Base-by-base conservation (phyloP, 179 eudicot genomes). In the Patellifolia procumbens region DNA sequence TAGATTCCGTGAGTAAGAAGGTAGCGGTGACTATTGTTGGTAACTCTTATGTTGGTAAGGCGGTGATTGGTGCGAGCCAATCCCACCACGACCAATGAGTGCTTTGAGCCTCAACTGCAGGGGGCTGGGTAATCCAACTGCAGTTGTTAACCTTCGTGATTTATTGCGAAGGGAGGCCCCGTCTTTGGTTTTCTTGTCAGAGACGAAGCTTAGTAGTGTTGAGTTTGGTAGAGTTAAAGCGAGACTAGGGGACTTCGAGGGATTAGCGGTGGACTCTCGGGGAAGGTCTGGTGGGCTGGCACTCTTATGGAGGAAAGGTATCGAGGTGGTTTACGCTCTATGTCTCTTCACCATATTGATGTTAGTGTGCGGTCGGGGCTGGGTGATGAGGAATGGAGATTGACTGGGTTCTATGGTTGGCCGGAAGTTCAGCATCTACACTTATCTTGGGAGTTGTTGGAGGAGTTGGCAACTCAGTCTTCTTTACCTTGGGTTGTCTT, bases 341-440 rank as follows among this genome's bases (percentile, higher is more conserved):
- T 42, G 49, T 39, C 31, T 22, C 0, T 9, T 11, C 70, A 67
- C 5, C 31, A 42, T n/a, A 42, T 67, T n/a, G 70, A 67, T 43
- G 22, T 42, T 2, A 11, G 0, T 3, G 24, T 42, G 2, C 2
- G 10, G 13, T 0, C 1, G 20, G 52, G 28, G 2, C 1, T 43
- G 8, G 72, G 72, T 1, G 34, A 45, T 1, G 1, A 8, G 5
- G 5, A 10, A 1, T 66, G 70, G 70, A 42, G 70, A n/a, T 0
- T 66, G n/a, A 20, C 49, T 9, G 70, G 70, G 2, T 37, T 66
- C 3, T 66, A 66, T 42, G 70, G 70, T 1, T 66, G 70, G 49
- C 49, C 70, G 8, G 49, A 65, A 9, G 48, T 37, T 4, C 19
- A 35, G 1, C 35, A 65, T 4, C 20, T 15, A 0, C 29, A 66